Percentiles rank a stretch among this genome's conserved stretches.
These are phyloP conservation scores for Vaucheria bursata DNA, from an alignment of 352 stramenopile species.

Conservation along the genomic window DNA sequence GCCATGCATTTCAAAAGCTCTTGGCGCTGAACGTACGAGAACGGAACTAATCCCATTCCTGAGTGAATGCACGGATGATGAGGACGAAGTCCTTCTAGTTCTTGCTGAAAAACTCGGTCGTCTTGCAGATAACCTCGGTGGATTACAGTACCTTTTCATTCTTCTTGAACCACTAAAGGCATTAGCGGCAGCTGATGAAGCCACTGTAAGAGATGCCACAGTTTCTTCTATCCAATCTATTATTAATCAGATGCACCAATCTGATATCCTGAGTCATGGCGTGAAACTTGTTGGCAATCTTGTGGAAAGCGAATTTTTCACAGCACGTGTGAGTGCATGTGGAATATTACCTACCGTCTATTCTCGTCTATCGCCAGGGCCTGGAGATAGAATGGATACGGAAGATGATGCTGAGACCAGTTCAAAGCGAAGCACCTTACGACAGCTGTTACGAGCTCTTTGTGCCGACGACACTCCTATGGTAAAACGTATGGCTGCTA, in stretches of 20 bases:
- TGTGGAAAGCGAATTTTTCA: conserved; percentile 89
- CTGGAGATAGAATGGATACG: neutral
- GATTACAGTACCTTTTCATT: conserved; percentile 65
- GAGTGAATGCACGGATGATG: conserved; percentile 90
- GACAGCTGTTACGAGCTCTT: conserved; percentile 75
- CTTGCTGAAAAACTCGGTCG: conserved; percentile 80
- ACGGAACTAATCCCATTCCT: conserved; percentile 96
- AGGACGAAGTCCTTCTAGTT: conserved; percentile 85
- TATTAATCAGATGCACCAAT: conserved; percentile 66
- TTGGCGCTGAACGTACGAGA: conserved; percentile 74
- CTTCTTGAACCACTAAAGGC: conserved; percentile 87
- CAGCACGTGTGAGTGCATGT: conserved; percentile 64
- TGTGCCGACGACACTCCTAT: conserved; percentile 94
- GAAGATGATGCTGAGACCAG: conserved; percentile 26
- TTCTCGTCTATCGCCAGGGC: conserved; percentile 12
- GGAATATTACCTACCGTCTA: conserved; percentile 55
- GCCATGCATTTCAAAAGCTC: conserved; percentile 61
- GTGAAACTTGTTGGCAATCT: conserved; percentile 81
- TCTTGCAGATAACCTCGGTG: conserved; percentile 80
- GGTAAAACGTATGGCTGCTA: conserved; percentile 63
- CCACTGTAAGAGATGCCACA: conserved; percentile 68
- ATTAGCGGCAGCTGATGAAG: conserved; percentile 84
- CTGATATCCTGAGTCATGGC: conserved; percentile 77
- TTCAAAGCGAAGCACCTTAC: conserved; percentile 10
- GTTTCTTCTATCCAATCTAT: conserved; percentile 76